Evolutionary conservation across 192 early-diverging fungal genomes (phyloP), one percentile per base, ranked within the genome.

Genomic region (Coemansia sp.): DNA sequence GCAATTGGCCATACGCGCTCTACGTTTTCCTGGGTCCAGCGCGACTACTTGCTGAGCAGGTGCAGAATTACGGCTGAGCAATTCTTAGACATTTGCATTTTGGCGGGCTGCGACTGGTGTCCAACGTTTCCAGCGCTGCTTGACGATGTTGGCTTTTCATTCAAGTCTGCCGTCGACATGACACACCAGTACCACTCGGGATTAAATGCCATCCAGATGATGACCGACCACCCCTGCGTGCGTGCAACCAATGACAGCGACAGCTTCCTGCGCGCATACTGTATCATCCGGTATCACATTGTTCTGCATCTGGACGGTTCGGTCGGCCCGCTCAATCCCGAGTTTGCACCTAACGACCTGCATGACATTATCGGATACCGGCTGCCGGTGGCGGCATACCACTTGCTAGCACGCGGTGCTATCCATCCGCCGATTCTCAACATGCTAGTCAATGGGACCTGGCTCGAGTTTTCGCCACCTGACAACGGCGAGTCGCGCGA

Each of bases 351-450:
- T 7, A 88, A 79, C 59, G 91, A 93, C 62, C 82, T 93, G 55
- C 91, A 93, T 59, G 91, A 92, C 51, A 83, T 92, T 26, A 88
- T 93, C 69, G 91, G 91, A 7, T 90, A 88, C 67, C 83, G 90
- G 16, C 82, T 93, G 39, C 91, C 91, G 1, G 84, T 87, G 39
- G 80, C 81, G 25, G 72, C 87, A 8, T 91, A 93, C 52, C 88
- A 86, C 62, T 87, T 87, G 62, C 67, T 93, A 22, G 85, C 85
- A 8, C 85, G 75, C 19, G 88, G 91, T 21, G 51, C 88, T 12
- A 69, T 93, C 21, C 82, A 85, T 8, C 86, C 88, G 49, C 86
- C 84, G 38, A 77, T 85, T 48, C 70, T 91, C 68, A 89, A 87
- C 61, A 85, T 83, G 35, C 69, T 93, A 3, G 85, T 86, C 7